Evolutionary conservation across 164 flowering plant species (phyloP), one percentile per base, ranked within the genome.

Genomic region (Taxillus chinensis): DNA sequence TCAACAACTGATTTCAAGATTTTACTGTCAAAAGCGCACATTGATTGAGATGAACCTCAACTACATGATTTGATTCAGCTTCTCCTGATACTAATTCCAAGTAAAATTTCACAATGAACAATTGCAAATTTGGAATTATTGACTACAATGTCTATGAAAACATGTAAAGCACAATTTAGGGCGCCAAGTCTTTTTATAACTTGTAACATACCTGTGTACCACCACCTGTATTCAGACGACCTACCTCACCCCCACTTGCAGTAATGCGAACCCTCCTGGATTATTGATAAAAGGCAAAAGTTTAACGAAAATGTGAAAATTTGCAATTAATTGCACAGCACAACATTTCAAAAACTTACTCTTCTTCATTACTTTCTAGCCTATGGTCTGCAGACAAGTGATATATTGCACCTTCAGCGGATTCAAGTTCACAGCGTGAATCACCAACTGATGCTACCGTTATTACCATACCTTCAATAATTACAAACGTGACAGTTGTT

Each of bases 381-480:
- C 99, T 86, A 79, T 90, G 99, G 70, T 93, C 99, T 63, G 95
- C 96, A 16, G 97, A 86, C 68, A 93, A 76, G 67, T 79, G 76
- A 75, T 83, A 82, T 55, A 89, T 65, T 46, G 65, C 79, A 54
- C 99, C 97, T 70, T 93, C 99, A 78, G 97, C 87, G 64, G 98
- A 79, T 78, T 93, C 97, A 76, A 93, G 86, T 62, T 86, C 73
- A 70, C 95, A 91, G 43, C 83, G 90, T 39, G 99, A 93, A 79
- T 93, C 99, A 55, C 99, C 99, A 64, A 93, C 99, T 16, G 99
- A 93, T 64, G 92, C 99, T 66, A 90, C 97, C 45, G 95, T 89
- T 53, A 93, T 59, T n/a, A 86, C 80, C 92, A 87, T 89, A 64
- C 96, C 99, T 75, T 93, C 99, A 63, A 93, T 80, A 64, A 93